Conservation (phyloP, 768 basidiomycete species). For the Galerina sulciceps region DNA sequence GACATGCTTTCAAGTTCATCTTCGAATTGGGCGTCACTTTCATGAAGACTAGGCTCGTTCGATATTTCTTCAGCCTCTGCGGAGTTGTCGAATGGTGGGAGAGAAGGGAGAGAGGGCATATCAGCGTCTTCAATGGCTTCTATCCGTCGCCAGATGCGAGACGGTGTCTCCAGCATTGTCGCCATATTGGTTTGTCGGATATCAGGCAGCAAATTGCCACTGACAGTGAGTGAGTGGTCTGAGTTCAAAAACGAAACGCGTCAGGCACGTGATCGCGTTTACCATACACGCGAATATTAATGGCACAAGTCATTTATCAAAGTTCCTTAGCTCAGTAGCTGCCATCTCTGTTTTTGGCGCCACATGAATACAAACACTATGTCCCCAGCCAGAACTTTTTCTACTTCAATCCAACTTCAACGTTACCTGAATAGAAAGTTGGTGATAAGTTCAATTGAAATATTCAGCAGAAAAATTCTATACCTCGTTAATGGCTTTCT, state of each 20-base stretch:
- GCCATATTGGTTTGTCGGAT: constrained; percentile 36
- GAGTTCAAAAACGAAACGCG: constrained; percentile 16
- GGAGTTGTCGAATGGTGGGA: constrained; percentile 75
- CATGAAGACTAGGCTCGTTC: constrained; percentile 27
- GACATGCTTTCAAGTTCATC: constrained; percentile 45
- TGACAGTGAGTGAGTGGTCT: neutral
- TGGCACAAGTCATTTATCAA: too few relatives aligned
- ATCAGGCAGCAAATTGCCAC: neutral
- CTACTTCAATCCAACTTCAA: neutral
- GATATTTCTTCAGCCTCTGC: constrained; percentile 37
- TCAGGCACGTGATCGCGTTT: constrained; percentile 30
- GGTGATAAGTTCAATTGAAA: neutral
- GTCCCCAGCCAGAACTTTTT: too few relatives aligned
- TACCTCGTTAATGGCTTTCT: neutral
- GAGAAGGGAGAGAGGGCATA: constrained; percentile 82
- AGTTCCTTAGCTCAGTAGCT: too few relatives aligned
- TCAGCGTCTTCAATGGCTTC: constrained; percentile 75
- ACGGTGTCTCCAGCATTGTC: constrained; percentile 76
- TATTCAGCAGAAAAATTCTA: neutral
- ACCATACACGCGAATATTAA: neutral
- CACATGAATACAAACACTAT: too few relatives aligned
- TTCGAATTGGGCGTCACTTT: constrained; percentile 41
- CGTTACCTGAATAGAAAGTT: neutral
- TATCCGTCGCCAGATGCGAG: constrained; percentile 83
- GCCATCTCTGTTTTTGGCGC: too few relatives aligned